These are phyloP conservation scores for Pleurotus salmoneostramineus DNA, from an alignment of 768 basidiomycete genomes.

Conservation along the genomic window DNA sequence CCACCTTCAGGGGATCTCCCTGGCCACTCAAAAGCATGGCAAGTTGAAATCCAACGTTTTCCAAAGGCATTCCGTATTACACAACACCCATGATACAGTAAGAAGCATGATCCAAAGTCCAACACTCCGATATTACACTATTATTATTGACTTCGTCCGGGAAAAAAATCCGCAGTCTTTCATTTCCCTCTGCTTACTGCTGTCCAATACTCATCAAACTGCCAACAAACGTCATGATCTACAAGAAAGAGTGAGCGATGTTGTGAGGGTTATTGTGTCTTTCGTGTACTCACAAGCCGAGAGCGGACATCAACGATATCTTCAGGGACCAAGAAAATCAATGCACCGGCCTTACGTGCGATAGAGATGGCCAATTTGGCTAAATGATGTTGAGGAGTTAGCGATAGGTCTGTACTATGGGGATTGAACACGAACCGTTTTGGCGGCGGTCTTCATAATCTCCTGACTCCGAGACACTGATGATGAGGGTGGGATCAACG, in stretches of 20 bases:
- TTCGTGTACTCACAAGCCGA: slow-evolving; percentile 60
- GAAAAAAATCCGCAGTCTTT: too few relatives aligned
- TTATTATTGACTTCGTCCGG: too few relatives aligned
- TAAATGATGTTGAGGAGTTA: slow-evolving; percentile 23
- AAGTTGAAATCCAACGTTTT: too few relatives aligned
- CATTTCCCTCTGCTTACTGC: slow-evolving; percentile 22
- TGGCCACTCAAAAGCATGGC: too few relatives aligned
- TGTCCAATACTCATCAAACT: slow-evolving; percentile 76
- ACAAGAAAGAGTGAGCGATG: neutral
- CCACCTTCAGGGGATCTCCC: too few relatives aligned
- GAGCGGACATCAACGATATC: slow-evolving; percentile 95
- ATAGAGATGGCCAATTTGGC: slow-evolving; percentile 98
- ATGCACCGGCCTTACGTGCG: slow-evolving; percentile 94
- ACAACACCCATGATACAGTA: too few relatives aligned
- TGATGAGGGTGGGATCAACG: slow-evolving; percentile 83
- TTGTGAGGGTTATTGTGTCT: neutral
- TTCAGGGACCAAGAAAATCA: slow-evolving; percentile 96
- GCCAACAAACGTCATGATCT: slow-evolving; percentile 96
- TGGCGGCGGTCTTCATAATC: slow-evolving; percentile 86
- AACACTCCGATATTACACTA: too few relatives aligned
- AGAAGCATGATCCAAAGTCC: too few relatives aligned
- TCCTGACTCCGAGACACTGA: slow-evolving; percentile 53
- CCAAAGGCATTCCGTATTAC: too few relatives aligned
- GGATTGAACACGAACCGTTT: slow-evolving; percentile 62
- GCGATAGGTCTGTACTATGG: neutral